Evolutionary conservation across 176 grass and related monocot species (phyloP).

Genomic region (Aegilops speltoides): DNA sequence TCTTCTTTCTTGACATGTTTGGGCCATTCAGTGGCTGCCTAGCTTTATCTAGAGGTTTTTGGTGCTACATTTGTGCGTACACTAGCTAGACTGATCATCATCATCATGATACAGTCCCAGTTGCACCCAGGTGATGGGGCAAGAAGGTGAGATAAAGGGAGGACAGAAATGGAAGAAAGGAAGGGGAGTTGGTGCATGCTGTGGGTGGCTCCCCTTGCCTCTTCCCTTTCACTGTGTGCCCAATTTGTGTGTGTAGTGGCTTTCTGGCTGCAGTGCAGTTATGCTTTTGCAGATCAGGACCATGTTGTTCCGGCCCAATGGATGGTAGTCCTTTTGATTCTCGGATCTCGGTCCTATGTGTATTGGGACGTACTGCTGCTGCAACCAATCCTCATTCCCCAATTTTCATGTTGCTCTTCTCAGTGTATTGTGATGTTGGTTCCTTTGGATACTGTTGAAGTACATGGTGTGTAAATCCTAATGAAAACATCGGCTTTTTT

Average conservation of each 20-base stretch:
- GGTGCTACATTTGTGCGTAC: conserved; percentile 2
- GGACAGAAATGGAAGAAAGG: not conserved
- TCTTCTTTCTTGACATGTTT: not conserved
- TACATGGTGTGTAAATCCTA: no score
- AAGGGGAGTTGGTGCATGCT: not conserved
- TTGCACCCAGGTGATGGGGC: not conserved
- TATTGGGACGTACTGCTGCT: not conserved
- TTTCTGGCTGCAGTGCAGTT: conserved; percentile 16
- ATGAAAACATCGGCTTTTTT: no score
- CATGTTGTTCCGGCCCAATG: conserved; percentile 5
- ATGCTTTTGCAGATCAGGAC: conserved; percentile 9
- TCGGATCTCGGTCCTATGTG: conserved; percentile 24
- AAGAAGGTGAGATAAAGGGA: not conserved
- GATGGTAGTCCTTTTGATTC: conserved; percentile 4
- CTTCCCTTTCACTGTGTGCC: conserved; percentile 30
- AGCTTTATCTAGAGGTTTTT: not conserved
- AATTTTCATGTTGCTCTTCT: not conserved
- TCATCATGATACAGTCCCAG: not conserved
- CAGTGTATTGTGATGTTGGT: not conserved
- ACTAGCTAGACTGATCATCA: not conserved
- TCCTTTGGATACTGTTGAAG: no score
- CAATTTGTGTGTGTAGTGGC: conserved; percentile 1
- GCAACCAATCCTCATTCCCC: not conserved
- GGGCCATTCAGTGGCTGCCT: not conserved
- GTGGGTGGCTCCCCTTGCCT: conserved; percentile 32